Conservation (phyloP, 1,284 basidiomycete species). For the Ceratobasidium sp. region DNA sequence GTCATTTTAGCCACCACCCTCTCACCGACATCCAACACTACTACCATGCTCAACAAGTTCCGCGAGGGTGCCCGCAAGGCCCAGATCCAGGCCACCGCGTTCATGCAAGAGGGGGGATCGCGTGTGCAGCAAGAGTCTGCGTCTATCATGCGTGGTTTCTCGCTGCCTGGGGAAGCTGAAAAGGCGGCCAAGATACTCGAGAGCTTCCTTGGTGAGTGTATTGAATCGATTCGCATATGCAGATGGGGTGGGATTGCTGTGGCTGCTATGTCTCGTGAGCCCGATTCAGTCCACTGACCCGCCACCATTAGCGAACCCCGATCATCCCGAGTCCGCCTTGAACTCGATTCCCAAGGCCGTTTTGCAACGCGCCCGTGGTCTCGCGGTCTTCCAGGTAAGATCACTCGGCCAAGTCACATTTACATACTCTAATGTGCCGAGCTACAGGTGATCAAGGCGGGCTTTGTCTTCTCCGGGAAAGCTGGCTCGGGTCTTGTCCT, state of each 20-base stretch:
- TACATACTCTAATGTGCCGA: conserved; percentile 29
- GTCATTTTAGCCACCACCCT: conserved; percentile 42
- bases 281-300: conserved; percentile 33
- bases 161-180: conserved; percentile 87
- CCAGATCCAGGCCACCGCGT: conserved; percentile 80
- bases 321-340: conserved; percentile 89
- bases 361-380: conserved; percentile 89
- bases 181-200: conserved; percentile 93
- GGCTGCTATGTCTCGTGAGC: conserved; percentile 3
- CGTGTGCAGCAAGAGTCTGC: conserved; percentile 78
- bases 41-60: conserved; percentile 83
- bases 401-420: conserved; percentile 54
- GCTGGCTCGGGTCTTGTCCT: conserved; percentile 96
- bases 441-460: conserved; percentile 69
- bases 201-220: conserved; percentile 83
- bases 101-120: conserved; percentile 73
- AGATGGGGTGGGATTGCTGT: not conserved
- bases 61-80: conserved; percentile 84
- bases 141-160: conserved; percentile 86
- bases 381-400: conserved; percentile 95
- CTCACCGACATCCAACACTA: conserved; percentile 38
- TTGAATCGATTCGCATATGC: not conserved
- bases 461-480: conserved; percentile 97
- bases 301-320: conserved; percentile 75
- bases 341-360: conserved; percentile 97